phyloP scores from a whole-genome alignment of 2,329 filamentous ascomycete genomes.

The Ophiocordyceps robertsii region DNA sequence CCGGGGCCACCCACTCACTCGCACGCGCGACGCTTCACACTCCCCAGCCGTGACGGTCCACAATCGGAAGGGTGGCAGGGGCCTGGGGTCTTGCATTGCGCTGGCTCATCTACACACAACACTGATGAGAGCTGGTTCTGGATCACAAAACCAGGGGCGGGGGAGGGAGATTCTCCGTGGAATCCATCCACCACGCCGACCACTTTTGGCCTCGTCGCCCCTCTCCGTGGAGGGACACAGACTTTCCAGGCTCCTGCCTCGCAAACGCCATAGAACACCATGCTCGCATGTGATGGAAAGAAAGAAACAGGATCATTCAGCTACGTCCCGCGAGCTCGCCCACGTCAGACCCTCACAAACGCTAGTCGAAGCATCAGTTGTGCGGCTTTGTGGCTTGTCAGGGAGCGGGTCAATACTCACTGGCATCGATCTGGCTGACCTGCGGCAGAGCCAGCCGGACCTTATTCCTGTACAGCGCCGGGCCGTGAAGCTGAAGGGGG shows the following conservation, averaged over 20 bases:
- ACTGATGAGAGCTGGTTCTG: no score
- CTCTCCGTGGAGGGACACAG: background rate
- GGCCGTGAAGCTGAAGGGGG: slow-evolving; percentile 64
- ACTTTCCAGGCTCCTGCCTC: background rate
- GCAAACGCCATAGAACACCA: slow-evolving; percentile 3
- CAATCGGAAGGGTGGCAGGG: no score
- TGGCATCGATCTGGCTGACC: slow-evolving; percentile 88
- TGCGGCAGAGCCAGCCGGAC: slow-evolving; percentile 77
- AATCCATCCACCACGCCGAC: no score
- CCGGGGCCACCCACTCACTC: no score
- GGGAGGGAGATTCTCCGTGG: no score
- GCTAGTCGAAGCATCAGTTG: slow-evolving; percentile 9
- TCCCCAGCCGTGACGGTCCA: no score
- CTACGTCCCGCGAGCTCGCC: no score
- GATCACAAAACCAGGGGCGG: no score
- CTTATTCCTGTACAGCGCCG: slow-evolving; percentile 91
- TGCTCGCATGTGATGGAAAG: background rate
- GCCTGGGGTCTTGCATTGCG: no score
- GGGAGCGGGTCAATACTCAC: slow-evolving; percentile 44
- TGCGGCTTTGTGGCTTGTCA: background rate
- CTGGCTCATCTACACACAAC: no score
- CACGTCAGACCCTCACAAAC: slow-evolving; percentile 15
- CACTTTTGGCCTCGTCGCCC: background rate
- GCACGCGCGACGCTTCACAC: no score
- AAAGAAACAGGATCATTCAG: background rate